Percentiles rank a stretch among this genome's conserved stretches.
These are phyloP conservation scores for Boletellus emodensis DNA, from an alignment of 768 basidiomycete species.

Conservation along the genomic window DNA sequence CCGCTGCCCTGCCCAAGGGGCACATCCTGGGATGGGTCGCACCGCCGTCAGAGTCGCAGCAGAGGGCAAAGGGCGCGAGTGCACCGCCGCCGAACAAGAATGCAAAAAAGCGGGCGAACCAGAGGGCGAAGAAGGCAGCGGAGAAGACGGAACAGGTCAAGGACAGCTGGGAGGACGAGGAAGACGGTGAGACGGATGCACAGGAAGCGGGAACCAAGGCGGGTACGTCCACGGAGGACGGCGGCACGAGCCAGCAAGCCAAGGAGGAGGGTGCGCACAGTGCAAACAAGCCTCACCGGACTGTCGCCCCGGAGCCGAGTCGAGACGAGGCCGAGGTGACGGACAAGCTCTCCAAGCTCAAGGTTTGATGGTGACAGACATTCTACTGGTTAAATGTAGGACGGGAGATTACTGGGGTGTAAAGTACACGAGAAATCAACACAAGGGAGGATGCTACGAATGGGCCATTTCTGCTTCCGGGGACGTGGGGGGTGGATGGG, in stretches of 20 bases:
- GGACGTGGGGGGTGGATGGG: slow-evolving; percentile 8
- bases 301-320: slow-evolving; percentile 12
- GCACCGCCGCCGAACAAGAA: slow-evolving; percentile 62
- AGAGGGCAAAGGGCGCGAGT: slow-evolving; percentile 27
- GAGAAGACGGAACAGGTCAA: slow-evolving; percentile 56
- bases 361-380: slow-evolving; percentile 40
- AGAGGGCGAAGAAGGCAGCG: slow-evolving; percentile 61
- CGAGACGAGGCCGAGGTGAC: slow-evolving; percentile 35
- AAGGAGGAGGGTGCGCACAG: slow-evolving; percentile 22
- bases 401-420: slow-evolving; percentile 13
- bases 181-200: slow-evolving; percentile 39
- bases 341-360: slow-evolving; percentile 53
- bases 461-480: slow-evolving; percentile 5
- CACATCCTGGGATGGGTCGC: slow-evolving; percentile 80
- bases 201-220: slow-evolving; percentile 18
- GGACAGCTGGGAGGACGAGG: slow-evolving; percentile 78
- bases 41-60: slow-evolving; percentile 43
- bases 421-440: slow-evolving; percentile 7
- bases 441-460: slow-evolving; percentile 11
- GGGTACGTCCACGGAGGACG: slow-evolving; percentile 23
- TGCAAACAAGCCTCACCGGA: slow-evolving; percentile 14
- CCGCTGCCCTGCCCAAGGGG: slow-evolving; percentile 63
- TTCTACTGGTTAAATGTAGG: neutral
- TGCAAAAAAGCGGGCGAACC: slow-evolving; percentile 77
- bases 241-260: neutral